Base-by-base conservation (phyloP, 345 rosid genomes). In the Salix viminalis region DNA sequence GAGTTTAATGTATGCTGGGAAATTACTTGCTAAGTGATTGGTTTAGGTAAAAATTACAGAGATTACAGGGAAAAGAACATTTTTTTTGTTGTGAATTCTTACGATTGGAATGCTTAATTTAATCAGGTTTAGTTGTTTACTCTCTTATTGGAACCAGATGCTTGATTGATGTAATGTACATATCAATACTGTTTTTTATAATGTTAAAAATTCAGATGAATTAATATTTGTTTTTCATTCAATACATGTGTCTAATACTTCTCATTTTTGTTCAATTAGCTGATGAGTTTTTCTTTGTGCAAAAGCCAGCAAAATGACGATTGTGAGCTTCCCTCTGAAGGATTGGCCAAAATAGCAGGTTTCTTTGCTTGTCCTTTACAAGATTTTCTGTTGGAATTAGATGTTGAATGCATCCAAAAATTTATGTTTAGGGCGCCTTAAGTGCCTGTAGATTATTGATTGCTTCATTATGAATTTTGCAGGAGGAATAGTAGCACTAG, bases 401-500 rank as follows among this genome's bases (percentile, higher is more conserved):
- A 24, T 54, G 30, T 12, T 15, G 19, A 24, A 15, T 62, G 42
- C 39, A 26, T 62, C 8, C 24, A 16, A 42, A 24, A n/a, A 28
- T 19, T 50, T 10, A 10, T 48, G 3, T 32, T 36, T 34, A 50
- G 54, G 24, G 24, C 13, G 18, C 19, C 30, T 16, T 21, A 30
- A 4, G 19, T 30, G 1, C 44, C 18, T 52, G 24, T 54, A 6
- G 34, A 28, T 71, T 71, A 42, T 50, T 39, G 42, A 76, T 69
- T 73, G 54, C 7, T 72, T 77, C 14, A 16, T 71, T 23, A 13
- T 65, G 36, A 71, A 78, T 71, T 19, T 28, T 42, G 18, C 85
- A 93, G 98, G 99, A 83, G 98, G 97, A 76, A 84, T 93, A 42
- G 98, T 91, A 76, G 98, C 96, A n/a, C 87, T 91, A 70, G 99